Conservation (phyloP, 208 protist species). For the Trypanosoma mega region DNA sequence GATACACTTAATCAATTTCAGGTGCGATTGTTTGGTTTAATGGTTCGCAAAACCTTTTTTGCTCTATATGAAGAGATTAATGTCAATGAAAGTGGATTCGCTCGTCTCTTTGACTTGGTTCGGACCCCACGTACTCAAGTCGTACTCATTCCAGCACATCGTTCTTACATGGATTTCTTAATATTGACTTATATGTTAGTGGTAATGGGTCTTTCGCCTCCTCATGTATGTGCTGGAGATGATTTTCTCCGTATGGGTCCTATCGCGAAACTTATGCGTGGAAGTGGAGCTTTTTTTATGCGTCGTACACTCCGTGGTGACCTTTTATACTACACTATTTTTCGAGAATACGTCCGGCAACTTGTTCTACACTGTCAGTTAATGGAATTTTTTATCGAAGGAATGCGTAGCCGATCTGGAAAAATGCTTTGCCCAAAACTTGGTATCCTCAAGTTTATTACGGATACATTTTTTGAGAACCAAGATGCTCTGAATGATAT, state of each 20-base stretch:
- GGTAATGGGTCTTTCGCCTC: constrained; percentile 54
- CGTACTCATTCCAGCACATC: constrained; percentile 79
- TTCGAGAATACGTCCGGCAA: constrained; percentile 81
- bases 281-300: constrained; percentile 93
- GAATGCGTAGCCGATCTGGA: constrained; percentile 78
- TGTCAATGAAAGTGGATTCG: constrained; percentile 59
- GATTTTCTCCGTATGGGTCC: constrained; percentile 80
- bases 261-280: constrained; percentile 71
- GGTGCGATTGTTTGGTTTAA: constrained; percentile 47
- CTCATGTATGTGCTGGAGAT: constrained; percentile 88
- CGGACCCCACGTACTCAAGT: constrained; percentile 49
- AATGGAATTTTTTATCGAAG: constrained; percentile 92
- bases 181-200: constrained; percentile 81
- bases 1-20: constrained; percentile 69
- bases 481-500: constrained; percentile 67
- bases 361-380: constrained; percentile 51
- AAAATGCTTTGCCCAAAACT: constrained; percentile 88
- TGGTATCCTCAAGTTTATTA: constrained; percentile 90
- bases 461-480: constrained; percentile 72
- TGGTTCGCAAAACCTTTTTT: constrained; percentile 58
- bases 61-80: constrained; percentile 67
- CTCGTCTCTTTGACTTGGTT: constrained; percentile 45
- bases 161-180: constrained; percentile 91
- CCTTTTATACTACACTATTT: constrained; percentile 73
- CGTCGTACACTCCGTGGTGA: constrained; percentile 80